Evolutionary conservation across 176 grass and related monocot species (phyloP).

Genomic region (Cenchrus purpureus): DNA sequence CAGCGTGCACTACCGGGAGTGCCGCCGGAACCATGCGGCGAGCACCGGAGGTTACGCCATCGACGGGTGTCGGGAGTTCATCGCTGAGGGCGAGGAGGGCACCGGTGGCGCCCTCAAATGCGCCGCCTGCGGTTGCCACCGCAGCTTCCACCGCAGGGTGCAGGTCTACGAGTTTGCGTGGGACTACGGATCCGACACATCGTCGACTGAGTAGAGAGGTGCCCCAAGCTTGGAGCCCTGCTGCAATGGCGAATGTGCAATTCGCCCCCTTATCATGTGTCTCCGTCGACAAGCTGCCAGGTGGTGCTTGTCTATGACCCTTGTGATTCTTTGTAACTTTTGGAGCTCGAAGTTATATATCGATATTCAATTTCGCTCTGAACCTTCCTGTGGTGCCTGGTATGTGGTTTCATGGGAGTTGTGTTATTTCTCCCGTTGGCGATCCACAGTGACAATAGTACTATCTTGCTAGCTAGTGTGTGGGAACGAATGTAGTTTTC

Average conservation of each 20-base stretch:
- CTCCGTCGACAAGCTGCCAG: background rate
- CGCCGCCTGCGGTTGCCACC: slow-evolving; percentile 70
- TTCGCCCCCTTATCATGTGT: background rate
- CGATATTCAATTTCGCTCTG: slow-evolving; percentile 5
- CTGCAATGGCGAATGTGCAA: background rate
- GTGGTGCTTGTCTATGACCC: slow-evolving; percentile 4
- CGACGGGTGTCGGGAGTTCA: slow-evolving; percentile 86
- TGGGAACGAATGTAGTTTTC: slow-evolving; percentile 18
- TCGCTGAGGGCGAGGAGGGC: slow-evolving; percentile 68
- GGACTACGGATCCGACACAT: slow-evolving; percentile 47
- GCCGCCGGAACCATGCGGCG: slow-evolving; percentile 81
- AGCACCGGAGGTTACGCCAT: slow-evolving; percentile 68
- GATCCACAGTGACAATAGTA: background rate
- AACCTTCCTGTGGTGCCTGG: background rate
- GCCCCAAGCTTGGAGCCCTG: background rate
- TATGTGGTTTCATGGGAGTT: background rate
- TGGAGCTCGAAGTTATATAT: background rate
- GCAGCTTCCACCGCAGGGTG: slow-evolving; percentile 78
- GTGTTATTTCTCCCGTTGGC: background rate
- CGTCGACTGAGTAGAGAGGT: slow-evolving; percentile 17
- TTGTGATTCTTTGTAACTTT: slow-evolving; percentile 40
- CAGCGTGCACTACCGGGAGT: slow-evolving; percentile 72
- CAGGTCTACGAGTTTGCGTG: slow-evolving; percentile 66
- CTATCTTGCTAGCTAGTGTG: background rate
- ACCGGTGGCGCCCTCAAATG: slow-evolving; percentile 65